Conservation (phyloP, 331 rosid species). For the Erythrophleum ivorense region DNA sequence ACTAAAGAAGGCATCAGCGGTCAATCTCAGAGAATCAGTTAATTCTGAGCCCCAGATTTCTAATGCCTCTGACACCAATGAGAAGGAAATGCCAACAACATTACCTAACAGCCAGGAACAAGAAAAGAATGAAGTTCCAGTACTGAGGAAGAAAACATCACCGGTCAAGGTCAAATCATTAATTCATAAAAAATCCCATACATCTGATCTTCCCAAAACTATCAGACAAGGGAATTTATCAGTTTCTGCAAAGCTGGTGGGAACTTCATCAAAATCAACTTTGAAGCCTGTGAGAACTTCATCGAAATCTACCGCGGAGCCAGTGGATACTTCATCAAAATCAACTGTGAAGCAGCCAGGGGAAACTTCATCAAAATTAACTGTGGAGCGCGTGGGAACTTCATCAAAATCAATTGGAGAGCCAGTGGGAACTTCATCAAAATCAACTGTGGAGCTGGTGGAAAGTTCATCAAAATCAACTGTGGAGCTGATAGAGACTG, state of each 20-base stretch:
- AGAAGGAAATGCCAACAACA: slow-evolving; percentile 35
- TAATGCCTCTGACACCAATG: slow-evolving; percentile 32
- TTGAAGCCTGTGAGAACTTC: slow-evolving; percentile 35
- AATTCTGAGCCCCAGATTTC: slow-evolving; percentile 36
- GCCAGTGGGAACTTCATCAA: neutral
- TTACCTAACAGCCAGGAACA: slow-evolving; percentile 45
- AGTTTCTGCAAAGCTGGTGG: slow-evolving; percentile 32
- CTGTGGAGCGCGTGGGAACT: neutral
- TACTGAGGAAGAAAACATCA: slow-evolving; percentile 52
- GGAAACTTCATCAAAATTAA: neutral
- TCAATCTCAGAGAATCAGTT: slow-evolving; percentile 21
- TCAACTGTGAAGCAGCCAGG: slow-evolving; percentile 32
- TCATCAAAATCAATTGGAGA: slow-evolving; percentile 21
- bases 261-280: neutral
- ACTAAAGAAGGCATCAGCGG: slow-evolving; percentile 42
- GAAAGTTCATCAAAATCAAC: neutral
- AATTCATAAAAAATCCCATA: slow-evolving; percentile 26
- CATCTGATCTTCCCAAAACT: neutral
- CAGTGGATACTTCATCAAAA: neutral
- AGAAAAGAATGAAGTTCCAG: slow-evolving; percentile 34
- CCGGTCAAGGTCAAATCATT: slow-evolving; percentile 48
- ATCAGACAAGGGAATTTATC: slow-evolving; percentile 19
- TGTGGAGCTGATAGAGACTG: neutral
- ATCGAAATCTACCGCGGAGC: slow-evolving; percentile 20
- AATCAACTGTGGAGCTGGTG: slow-evolving; percentile 32